A percentile compares a stretch with the other conserved stretches of the same genome.
These are phyloP conservation scores for Candida sp. DNA, from an alignment of 1,139 yeast genomes.

Conservation along the genomic window DNA sequence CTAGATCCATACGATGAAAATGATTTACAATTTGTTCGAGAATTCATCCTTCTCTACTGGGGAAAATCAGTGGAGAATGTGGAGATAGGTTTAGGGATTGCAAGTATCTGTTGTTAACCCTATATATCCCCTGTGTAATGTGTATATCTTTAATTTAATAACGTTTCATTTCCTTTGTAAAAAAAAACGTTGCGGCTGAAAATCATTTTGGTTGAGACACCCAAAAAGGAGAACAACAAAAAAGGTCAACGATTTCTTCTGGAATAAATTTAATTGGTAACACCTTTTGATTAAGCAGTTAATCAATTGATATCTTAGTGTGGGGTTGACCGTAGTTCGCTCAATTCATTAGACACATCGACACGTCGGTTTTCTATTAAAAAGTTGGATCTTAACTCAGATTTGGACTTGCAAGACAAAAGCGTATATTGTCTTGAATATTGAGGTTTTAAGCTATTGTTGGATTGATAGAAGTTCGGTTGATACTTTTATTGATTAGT, in stretches of 20 bases:
- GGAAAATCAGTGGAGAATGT: constrained; percentile 29
- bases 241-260: neutral
- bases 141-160: neutral
- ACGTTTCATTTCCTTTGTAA: no score
- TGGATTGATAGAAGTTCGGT: no score
- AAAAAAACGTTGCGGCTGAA: neutral
- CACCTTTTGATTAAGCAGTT: neutral
- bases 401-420: neutral
- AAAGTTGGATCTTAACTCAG: neutral
- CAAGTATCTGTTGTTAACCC: constrained; percentile 26
- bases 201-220: neutral
- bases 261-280: neutral
- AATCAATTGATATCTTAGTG: neutral
- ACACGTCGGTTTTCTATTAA: neutral
- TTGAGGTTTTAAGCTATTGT: no score
- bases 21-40: constrained; percentile 55
- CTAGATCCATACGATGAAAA: constrained; percentile 63
- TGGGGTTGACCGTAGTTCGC: neutral
- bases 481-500: no score
- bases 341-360: neutral
- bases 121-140: neutral
- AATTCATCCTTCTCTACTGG: constrained; percentile 59
- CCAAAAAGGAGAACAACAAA: neutral
- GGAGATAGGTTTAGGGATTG: constrained; percentile 31
- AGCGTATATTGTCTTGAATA: neutral